Evolutionary conservation across 345 rosid genomes (phyloP), one percentile per base, ranked within the genome.

Genomic region (Rhizophora apiculata): DNA sequence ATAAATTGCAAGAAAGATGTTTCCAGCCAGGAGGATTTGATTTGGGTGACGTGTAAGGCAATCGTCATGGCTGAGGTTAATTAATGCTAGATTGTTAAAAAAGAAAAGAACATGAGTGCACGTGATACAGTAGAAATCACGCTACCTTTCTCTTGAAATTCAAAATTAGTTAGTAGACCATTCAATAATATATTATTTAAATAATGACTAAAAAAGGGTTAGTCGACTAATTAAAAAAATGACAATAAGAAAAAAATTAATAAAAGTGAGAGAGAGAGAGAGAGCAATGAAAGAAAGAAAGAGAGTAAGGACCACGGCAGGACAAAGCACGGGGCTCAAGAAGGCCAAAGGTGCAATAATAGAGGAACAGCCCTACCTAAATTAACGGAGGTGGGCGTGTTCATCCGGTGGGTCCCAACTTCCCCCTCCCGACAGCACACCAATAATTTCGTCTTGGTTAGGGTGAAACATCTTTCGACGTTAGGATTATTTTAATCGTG

Each of bases 301-400:
- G 60, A 55, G 60, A 55, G 60, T 20, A 26, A 55, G 59, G 59
- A 56, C 60, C 60, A 24, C 60, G 60, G 60, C 60, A 15, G 30
- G 60, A 27, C 60, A 56, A 30, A 54, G 27, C 60, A 56, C 60
- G 60, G 60, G 26, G 60, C 60, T 56, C 60, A 27, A 56, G 60
- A 27, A 27, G 18, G 29, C 13, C 31, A 56, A 56, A 43, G 49
- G 18, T 3, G 18, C 49, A 54, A 54, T 54, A 56, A 56, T 56
- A 56, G 26, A 21, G 29, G 30, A 6, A 24, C 13, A 56, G 24
- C 15, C 30, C 60, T 56, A 24, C 60, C 60, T 56, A 10, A 56
- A 56, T 56, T 24, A 56, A 56, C 60, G 60, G 60, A 56, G 60
- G 5, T 56, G 31, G 29, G 30, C 60, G 31, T 56, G 60, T 56